These are phyloP conservation scores for Pythium sukuiense DNA, from an alignment of 352 stramenopile species.

Conservation along the genomic window DNA sequence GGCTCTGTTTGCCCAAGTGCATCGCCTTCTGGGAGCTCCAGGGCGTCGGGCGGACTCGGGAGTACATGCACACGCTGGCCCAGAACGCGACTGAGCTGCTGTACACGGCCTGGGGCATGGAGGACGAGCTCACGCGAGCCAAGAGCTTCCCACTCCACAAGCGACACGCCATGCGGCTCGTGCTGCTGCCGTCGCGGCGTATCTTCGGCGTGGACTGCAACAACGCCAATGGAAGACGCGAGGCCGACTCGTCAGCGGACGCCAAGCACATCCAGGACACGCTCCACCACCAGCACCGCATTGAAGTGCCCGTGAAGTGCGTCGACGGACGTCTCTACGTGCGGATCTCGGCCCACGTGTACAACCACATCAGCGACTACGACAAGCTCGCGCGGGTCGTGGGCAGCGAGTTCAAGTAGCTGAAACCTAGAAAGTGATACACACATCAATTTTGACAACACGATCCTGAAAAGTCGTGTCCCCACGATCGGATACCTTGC, in stretches of 20 bases:
- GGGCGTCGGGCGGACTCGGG: conserved; percentile 39
- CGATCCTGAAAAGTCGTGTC: conserved; percentile 1
- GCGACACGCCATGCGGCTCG: conserved; percentile 72
- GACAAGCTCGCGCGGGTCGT: conserved; percentile 44
- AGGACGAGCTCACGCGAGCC: conserved; percentile 36
- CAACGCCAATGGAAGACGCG: neutral
- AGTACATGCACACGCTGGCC: conserved; percentile 64
- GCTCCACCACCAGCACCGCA: conserved; percentile 69
- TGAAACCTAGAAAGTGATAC: neutral
- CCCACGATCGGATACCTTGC: neutral
- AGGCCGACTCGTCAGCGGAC: conserved; percentile 67
- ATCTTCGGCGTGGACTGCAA: conserved; percentile 52
- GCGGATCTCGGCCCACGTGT: conserved; percentile 91
- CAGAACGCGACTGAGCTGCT: conserved; percentile 63
- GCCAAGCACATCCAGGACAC: conserved; percentile 91
- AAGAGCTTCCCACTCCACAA: conserved; percentile 52
- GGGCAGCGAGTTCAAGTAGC: conserved; percentile 3
- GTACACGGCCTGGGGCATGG: conserved; percentile 57
- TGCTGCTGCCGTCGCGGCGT: conserved; percentile 50
- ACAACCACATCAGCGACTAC: conserved; percentile 90
- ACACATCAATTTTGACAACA: neutral
- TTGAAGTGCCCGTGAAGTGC: conserved; percentile 94
- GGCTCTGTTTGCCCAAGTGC: conserved; percentile 83
- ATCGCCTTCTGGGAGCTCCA: conserved; percentile 83
- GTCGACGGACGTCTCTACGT: conserved; percentile 86